Conservation (phyloP, 306 rosid genomes). For the Castanea crenata region DNA sequence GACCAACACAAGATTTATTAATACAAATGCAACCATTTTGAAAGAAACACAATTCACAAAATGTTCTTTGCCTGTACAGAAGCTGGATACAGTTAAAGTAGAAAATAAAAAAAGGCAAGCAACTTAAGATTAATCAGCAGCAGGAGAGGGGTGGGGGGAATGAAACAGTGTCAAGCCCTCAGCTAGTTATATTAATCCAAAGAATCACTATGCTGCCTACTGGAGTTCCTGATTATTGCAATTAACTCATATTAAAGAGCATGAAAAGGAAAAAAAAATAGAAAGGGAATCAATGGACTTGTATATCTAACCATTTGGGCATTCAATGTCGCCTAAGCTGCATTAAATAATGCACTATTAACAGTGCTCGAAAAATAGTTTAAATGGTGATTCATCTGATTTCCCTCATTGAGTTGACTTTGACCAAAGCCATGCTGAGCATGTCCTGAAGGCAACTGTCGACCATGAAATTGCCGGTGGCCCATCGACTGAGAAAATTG, state of each 20-base stretch:
- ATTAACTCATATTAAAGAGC: not conserved
- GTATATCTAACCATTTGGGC: constrained; percentile 70
- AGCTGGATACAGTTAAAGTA: too few relatives aligned
- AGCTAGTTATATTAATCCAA: not conserved
- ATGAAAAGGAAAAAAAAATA: not conserved
- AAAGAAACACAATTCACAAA: too few relatives aligned
- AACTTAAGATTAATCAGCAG: too few relatives aligned
- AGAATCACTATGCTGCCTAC: not conserved
- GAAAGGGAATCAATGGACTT: not conserved
- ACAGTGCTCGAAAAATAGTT: constrained; percentile 79
- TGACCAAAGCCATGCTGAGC: constrained; percentile 85
- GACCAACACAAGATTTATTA: too few relatives aligned
- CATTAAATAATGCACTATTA: constrained; percentile 72
- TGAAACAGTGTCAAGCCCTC: not conserved
- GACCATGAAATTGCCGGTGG: constrained; percentile 85
- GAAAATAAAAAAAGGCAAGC: too few relatives aligned
- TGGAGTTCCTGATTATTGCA: not conserved
- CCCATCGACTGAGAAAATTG: constrained; percentile 80
- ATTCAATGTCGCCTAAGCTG: constrained; percentile 79
- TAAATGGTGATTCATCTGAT: constrained; percentile 71
- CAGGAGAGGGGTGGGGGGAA: too few relatives aligned
- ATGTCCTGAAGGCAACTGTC: constrained; percentile 83
- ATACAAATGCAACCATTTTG: too few relatives aligned
- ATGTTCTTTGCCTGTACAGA: too few relatives aligned
- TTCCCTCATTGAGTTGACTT: constrained; percentile 89